Conservation (phyloP, 495 filamentous ascomycete species). For the Choiromyces venosus region DNA sequence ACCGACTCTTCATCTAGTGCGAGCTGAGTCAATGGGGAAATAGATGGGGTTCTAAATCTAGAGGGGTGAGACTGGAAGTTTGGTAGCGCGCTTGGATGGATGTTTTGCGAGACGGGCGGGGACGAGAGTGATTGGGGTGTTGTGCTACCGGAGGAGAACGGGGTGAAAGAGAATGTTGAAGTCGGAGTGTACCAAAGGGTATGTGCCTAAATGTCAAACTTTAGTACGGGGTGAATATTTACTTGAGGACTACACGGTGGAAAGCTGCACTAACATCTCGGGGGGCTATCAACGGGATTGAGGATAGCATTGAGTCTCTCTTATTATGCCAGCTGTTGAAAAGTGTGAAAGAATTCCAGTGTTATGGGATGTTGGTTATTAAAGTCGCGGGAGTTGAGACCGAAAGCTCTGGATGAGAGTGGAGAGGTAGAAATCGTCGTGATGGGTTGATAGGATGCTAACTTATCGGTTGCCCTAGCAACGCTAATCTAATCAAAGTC, state of each 20-base stretch:
- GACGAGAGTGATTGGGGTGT: constrained; percentile 22
- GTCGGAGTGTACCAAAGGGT: constrained; percentile 59
- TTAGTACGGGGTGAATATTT: constrained; percentile 6
- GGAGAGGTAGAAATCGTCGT: neutral
- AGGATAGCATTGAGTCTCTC: constrained; percentile 53
- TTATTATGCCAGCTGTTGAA: neutral
- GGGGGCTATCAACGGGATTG: constrained; percentile 66
- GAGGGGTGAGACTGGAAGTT: constrained; percentile 27
- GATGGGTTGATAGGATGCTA: neutral
- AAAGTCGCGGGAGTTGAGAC: neutral
- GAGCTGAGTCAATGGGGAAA: constrained; percentile 56
- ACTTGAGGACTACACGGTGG: neutral
- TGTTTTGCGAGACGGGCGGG: constrained; percentile 43
- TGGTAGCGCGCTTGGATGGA: constrained; percentile 28
- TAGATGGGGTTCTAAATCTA: constrained; percentile 35
- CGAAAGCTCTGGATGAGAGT: neutral
- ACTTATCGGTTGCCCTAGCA: neutral
- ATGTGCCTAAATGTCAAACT: constrained; percentile 26
- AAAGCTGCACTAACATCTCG: constrained; percentile 56
- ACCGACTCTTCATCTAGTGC: constrained; percentile 63
- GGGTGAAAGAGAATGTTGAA: constrained; percentile 56
- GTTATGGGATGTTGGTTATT: neutral
- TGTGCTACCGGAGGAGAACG: constrained; percentile 40
- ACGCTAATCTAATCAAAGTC: neutral
- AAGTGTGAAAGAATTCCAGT: neutral